phyloP scores from a whole-genome alignment of 371 early-diverging fungal genomes.

The Zopfochytrium polystomum region DNA sequence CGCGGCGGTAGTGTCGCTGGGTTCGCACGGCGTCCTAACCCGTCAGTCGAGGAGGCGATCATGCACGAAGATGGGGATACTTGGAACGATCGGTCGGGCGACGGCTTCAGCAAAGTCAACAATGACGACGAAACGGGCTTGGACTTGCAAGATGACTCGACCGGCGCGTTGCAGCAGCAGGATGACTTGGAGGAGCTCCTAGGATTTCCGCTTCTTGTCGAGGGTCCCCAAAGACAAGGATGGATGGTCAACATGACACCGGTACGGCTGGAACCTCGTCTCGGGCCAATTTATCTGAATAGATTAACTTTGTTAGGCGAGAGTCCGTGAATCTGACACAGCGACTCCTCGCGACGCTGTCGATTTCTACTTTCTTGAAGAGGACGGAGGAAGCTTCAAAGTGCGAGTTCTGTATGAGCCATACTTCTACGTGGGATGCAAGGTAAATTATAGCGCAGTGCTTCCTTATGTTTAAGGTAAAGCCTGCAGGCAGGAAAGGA shows the following conservation, averaged over 20 bases:
- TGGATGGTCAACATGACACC: conserved; percentile 96
- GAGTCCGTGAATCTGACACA: conserved; percentile 50
- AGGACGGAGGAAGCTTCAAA: conserved; percentile 87
- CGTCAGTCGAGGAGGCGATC: no score
- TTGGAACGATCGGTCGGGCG: background rate
- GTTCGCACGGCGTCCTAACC: background rate
- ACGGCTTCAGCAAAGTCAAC: background rate
- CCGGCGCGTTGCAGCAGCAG: background rate
- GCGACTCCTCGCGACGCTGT: conserved; percentile 73
- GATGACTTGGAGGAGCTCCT: background rate
- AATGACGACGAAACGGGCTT: background rate
- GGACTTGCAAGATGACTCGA: background rate
- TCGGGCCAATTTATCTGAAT: background rate
- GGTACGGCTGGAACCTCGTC: conserved; percentile 40
- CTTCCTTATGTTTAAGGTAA: background rate
- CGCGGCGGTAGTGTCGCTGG: background rate
- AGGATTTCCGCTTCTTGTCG: background rate
- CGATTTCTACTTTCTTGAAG: conserved; percentile 89
- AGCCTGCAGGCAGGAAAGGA: conserved; percentile 62
- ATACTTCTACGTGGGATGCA: conserved; percentile 85
- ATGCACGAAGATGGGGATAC: background rate
- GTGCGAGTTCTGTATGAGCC: conserved; percentile 79
- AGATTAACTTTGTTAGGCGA: conserved; percentile 27
- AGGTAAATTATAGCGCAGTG: conserved; percentile 45
- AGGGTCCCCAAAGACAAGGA: conserved; percentile 76